These are phyloP conservation scores for Diaporthe batatas DNA, from an alignment of 2,329 filamentous ascomycete genomes.

Conservation along the genomic window DNA sequence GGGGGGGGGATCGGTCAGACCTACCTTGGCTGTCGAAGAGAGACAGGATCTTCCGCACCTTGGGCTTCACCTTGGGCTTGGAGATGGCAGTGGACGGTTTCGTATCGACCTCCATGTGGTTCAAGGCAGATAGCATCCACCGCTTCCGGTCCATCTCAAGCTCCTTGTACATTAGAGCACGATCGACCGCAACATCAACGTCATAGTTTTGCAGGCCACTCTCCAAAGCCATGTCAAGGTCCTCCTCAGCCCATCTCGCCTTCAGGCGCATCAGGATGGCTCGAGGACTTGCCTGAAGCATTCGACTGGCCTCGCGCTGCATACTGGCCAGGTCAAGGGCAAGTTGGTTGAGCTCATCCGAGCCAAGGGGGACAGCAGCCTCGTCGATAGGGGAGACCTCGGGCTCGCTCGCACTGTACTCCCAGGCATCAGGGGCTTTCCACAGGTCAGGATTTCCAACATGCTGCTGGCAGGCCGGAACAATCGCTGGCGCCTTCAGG, in stretches of 20 bases:
- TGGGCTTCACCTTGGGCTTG: slow-evolving; percentile 42
- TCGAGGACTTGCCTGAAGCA: slow-evolving; percentile 66
- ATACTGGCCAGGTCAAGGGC: slow-evolving; percentile 55
- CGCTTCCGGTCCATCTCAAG: slow-evolving; percentile 60
- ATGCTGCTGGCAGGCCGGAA: slow-evolving; percentile 27
- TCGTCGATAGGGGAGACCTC: slow-evolving; percentile 23
- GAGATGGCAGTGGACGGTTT: slow-evolving; percentile 40
- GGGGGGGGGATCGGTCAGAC: slow-evolving; percentile 46
- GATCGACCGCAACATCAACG: slow-evolving; percentile 46
- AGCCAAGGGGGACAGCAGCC: slow-evolving; percentile 7
- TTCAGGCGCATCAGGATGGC: slow-evolving; percentile 68
- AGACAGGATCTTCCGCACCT: slow-evolving; percentile 57
- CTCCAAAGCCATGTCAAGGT: not conserved
- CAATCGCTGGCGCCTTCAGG: slow-evolving; percentile 41
- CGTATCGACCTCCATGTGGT: slow-evolving; percentile 57
- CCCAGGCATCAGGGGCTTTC: slow-evolving; percentile 43
- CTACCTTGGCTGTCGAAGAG: slow-evolving; percentile 66
- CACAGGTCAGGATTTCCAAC: slow-evolving; percentile 38
- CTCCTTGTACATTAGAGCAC: slow-evolving; percentile 63
- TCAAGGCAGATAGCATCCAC: slow-evolving; percentile 57
- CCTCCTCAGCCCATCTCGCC: slow-evolving; percentile 59
- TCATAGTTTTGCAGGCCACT: not conserved
- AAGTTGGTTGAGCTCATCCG: slow-evolving; percentile 44
- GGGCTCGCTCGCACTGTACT: slow-evolving; percentile 38
- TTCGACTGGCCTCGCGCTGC: slow-evolving; percentile 67